These are phyloP conservation scores for Vickermania ingenoplastis DNA, from an alignment of 208 protist species.

Conservation along the genomic window DNA sequence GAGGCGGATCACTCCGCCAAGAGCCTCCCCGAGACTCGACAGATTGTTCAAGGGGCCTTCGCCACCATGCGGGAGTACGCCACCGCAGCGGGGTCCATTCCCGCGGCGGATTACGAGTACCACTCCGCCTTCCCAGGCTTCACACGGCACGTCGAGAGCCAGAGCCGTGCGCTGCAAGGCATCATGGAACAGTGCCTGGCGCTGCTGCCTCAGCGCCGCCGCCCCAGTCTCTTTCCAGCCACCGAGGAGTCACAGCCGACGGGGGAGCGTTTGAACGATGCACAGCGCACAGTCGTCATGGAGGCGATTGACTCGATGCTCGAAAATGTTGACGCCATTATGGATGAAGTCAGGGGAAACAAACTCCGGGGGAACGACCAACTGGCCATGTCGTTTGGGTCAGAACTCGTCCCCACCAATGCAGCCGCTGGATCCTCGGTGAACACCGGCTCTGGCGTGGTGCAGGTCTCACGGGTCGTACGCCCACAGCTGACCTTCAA, in stretches of 20 bases:
- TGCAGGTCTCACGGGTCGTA: conserved; percentile 20
- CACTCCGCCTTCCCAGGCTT: conserved; percentile 78
- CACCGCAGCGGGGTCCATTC: conserved; percentile 39
- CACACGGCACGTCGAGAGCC: conserved; percentile 37
- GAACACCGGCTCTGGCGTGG: conserved; percentile 6
- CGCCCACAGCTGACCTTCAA: conserved; percentile 78
- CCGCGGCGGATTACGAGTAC: conserved; percentile 72
- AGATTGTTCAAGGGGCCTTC: conserved; percentile 54
- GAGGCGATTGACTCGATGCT: conserved; percentile 78
- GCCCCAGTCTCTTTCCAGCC: conserved; percentile 14
- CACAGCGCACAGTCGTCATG: conserved; percentile 59
- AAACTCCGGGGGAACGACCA: conserved; percentile 58
- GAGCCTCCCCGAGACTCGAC: conserved; percentile 34
- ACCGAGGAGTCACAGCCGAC: conserved; percentile 7
- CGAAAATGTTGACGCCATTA: conserved; percentile 71
- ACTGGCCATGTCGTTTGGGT: conserved; percentile 71
- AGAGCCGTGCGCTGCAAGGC: conserved; percentile 38
- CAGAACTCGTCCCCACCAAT: conserved; percentile 18
- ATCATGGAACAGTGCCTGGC: conserved; percentile 62
- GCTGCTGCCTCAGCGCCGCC: conserved; percentile 60
- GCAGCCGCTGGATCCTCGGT: neutral
- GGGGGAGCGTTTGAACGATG: conserved; percentile 21
- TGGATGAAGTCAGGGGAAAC: conserved; percentile 66
- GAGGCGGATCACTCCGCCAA: neutral
- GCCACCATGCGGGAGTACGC: conserved; percentile 60